phyloP scores from a whole-genome alignment of 805 yeast species.

The Ogataea thermomethanolica region DNA sequence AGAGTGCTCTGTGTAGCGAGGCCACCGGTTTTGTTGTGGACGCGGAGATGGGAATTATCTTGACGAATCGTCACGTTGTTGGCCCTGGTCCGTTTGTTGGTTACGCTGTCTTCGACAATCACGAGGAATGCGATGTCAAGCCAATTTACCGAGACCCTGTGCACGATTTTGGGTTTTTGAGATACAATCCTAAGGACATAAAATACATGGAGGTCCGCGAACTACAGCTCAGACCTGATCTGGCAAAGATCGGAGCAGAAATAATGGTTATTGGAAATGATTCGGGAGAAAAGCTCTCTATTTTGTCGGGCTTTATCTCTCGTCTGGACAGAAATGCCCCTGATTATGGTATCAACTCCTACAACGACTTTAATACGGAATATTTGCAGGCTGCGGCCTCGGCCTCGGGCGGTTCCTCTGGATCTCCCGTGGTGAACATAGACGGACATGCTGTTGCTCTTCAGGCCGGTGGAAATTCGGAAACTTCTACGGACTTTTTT shows the following conservation, averaged over 20 bases:
- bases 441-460: conserved; percentile 86
- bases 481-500: conserved; percentile 91
- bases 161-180: conserved; percentile 88
- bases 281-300: conserved; percentile 90
- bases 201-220: conserved; percentile 72
- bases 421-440: conserved; percentile 92
- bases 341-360: conserved; percentile 82
- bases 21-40: conserved; percentile 98
- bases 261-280: conserved; percentile 95
- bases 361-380: conserved; percentile 91
- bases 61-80: conserved; percentile 92
- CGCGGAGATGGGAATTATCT: conserved; percentile 70
- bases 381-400: conserved; percentile 95
- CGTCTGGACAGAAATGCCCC: conserved; percentile 93
- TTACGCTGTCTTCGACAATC: conserved; percentile 88
- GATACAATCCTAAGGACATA: conserved; percentile 67
- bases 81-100: conserved; percentile 95
- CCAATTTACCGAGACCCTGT: conserved; percentile 92
- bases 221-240: conserved; percentile 69
- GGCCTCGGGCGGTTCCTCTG: conserved; percentile 94
- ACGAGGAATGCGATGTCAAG: conserved; percentile 83
- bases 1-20: conserved; percentile 72
- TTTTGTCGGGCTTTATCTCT: conserved; percentile 79
- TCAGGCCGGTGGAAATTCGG: conserved; percentile 92
- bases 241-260: conserved; percentile 88